Percentiles rank a stretch among this genome's conserved stretches.
These are phyloP conservation scores for Sporopachydermia cereana DNA, from an alignment of 1,139 yeast species.

Conservation along the genomic window DNA sequence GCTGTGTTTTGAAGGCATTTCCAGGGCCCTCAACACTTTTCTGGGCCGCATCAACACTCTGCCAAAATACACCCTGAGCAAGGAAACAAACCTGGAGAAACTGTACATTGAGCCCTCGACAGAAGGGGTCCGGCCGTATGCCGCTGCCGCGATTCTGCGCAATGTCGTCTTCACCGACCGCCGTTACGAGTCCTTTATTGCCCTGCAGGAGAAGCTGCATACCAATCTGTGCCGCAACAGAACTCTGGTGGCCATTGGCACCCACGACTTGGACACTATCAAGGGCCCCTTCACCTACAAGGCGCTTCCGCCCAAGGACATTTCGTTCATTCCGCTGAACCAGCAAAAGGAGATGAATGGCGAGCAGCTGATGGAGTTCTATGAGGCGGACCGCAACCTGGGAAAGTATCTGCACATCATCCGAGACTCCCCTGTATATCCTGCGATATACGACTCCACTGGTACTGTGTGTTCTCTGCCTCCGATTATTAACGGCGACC, in stretches of 20 bases:
- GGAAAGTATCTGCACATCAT: constrained; percentile 84
- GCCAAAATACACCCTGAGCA: constrained; percentile 53
- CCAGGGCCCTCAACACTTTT: constrained; percentile 87
- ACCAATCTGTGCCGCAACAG: constrained; percentile 93
- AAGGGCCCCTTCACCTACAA: constrained; percentile 82
- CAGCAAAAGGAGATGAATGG: constrained; percentile 74
- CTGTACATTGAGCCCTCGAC: constrained; percentile 71
- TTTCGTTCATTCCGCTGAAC: constrained; percentile 66
- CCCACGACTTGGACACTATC: constrained; percentile 84
- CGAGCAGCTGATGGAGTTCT: constrained; percentile 72
- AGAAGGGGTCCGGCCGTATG: constrained; percentile 71
- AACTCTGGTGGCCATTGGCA: constrained; percentile 95
- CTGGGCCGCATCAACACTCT: constrained; percentile 47
- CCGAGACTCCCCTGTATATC: constrained; percentile 80
- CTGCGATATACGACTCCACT: constrained; percentile 73
- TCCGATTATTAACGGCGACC: constrained; percentile 91
- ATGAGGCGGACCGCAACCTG: constrained; percentile 81
- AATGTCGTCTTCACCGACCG: constrained; percentile 71
- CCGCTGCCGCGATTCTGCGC: constrained; percentile 87
- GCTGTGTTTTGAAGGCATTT: constrained; percentile 96
- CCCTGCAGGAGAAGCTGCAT: constrained; percentile 93
- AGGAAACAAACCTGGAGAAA: constrained; percentile 39
- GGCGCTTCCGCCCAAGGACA: constrained; percentile 69
- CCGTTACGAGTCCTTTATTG: constrained; percentile 86
- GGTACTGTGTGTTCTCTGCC: constrained; percentile 85